These are phyloP conservation scores for Micromonas pusilla DNA, from an alignment of 139 green algal species.

Conservation along the genomic window DNA sequence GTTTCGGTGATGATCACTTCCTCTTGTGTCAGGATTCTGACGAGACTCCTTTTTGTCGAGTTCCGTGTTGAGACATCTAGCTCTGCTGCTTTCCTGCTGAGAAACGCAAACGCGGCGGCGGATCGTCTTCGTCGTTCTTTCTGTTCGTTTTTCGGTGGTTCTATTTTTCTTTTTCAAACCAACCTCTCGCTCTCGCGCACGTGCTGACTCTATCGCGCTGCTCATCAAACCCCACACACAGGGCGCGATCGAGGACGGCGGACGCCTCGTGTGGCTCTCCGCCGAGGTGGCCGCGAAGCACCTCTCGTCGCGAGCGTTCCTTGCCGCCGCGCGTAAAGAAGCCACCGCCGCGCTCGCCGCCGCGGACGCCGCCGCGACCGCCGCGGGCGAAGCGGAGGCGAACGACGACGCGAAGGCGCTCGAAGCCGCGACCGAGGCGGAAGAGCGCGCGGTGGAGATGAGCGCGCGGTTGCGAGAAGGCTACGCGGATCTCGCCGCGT, in stretches of 20 bases:
- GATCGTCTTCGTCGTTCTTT: not conserved
- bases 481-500: not conserved
- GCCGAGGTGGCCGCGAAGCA: not conserved
- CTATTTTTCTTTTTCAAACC: not conserved
- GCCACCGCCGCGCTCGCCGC: not conserved
- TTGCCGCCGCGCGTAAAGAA: not conserved
- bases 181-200: not conserved
- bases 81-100: conserved; percentile 30
- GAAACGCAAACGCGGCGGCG: not conserved
- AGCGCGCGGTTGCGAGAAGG: not conserved
- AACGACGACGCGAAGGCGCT: not conserved
- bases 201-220: not conserved
- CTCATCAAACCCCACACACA: not conserved
- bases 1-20: conserved; percentile 22
- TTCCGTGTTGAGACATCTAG: conserved; percentile 16
- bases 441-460: not conserved
- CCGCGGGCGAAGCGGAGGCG: not conserved
- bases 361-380: not conserved
- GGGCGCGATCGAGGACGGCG: not conserved
- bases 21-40: conserved; percentile 30
- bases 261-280: not conserved
- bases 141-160: not conserved
- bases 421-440: not conserved
- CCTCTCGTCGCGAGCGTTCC: not conserved
- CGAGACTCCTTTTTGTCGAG: not conserved